phyloP scores from a whole-genome alignment of 2,329 filamentous ascomycete genomes.

The Botrytis fragariae region DNA sequence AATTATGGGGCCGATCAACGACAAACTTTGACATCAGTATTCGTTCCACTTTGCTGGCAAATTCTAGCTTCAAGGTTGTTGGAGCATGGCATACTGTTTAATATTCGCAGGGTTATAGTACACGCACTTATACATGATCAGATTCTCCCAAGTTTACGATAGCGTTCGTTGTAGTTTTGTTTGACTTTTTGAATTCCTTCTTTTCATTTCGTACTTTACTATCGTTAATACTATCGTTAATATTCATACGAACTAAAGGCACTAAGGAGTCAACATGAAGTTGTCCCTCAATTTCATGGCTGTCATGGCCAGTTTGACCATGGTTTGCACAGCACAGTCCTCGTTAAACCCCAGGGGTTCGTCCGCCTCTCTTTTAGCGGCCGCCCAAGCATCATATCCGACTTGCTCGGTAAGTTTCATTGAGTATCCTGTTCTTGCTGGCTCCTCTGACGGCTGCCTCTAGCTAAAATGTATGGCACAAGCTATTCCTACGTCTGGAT shows the following conservation, averaged over 20 bases:
- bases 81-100: neutral
- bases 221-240: neutral
- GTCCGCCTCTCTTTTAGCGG: neutral
- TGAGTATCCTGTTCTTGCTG: neutral
- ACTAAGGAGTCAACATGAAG: neutral
- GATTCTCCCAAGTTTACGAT: neutral
- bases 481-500: neutral
- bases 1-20: neutral
- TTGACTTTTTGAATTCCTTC: neutral
- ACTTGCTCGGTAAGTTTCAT: neutral
- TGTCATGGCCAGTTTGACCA: neutral
- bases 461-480: neutral
- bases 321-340: neutral
- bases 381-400: neutral
- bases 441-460: neutral
- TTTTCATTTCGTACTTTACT: neutral
- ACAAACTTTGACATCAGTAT: neutral
- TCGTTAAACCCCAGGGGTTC: neutral
- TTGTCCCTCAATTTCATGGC: neutral
- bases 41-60: neutral
- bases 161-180: neutral
- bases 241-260: neutral
- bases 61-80: neutral
- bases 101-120: neutral
- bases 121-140: neutral